Evolutionary conservation across 129 eudicot species (phyloP).

Genomic region (Lactuca saligna): DNA sequence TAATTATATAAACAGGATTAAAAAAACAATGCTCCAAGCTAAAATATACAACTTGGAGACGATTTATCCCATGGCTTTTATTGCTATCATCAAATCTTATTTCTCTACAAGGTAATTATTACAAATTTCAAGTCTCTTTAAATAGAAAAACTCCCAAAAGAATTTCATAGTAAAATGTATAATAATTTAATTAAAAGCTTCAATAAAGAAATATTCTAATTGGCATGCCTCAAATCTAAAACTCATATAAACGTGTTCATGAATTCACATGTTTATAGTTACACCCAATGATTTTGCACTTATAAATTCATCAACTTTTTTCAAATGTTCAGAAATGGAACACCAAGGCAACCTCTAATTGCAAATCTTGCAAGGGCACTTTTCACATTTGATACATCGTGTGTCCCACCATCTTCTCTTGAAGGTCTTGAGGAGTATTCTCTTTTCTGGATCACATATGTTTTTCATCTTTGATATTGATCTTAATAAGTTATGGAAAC

Average conservation of each 20-base stretch:
- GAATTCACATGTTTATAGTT: not conserved
- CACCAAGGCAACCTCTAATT: conserved; percentile 93
- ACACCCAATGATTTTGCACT: not conserved
- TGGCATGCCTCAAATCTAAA: too few species aligned
- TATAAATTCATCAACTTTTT: not conserved
- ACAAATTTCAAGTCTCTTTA: not conserved
- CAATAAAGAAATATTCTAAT: too few species aligned
- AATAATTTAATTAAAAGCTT: too few species aligned
- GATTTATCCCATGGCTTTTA: conserved; percentile 74
- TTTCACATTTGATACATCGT: too few species aligned
- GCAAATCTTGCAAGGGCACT: conserved; percentile 95
- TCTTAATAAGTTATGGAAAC: conserved; percentile 86
- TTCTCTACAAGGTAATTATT: too few species aligned
- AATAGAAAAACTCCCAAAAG: not conserved
- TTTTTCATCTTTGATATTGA: conserved; percentile 92
- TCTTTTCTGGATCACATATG: conserved; percentile 89
- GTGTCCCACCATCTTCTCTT: conserved; percentile 88
- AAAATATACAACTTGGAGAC: conserved; percentile 42
- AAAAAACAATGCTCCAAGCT: conserved; percentile 55
- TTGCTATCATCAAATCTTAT: conserved; percentile 68
- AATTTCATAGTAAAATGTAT: too few species aligned
- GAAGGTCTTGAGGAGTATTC: conserved; percentile 94
- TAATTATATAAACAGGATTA: conserved; percentile 41
- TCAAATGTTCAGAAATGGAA: conserved; percentile 64
- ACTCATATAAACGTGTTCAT: not conserved